A percentile compares a stretch with the other conserved stretches of the same genome.
phyloP scores from a whole-genome alignment of 108 stramenopile genomes.

The Skeletonema tropicum region DNA sequence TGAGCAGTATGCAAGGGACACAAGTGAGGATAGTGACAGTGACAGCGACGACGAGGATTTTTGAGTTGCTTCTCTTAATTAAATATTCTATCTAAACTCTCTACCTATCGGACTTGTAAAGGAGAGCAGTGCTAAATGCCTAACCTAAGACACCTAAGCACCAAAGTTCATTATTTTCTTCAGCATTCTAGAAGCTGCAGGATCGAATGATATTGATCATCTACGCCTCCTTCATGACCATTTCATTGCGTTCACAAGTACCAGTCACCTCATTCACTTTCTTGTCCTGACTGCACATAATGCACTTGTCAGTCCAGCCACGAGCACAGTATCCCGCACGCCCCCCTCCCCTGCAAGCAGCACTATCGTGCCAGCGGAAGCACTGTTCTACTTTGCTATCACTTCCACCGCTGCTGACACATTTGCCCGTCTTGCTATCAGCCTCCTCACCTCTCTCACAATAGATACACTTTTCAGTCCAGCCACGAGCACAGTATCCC shows the following conservation, averaged over 20 bases:
- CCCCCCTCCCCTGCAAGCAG: background rate
- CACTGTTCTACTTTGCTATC: conserved; percentile 17
- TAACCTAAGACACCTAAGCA: background rate
- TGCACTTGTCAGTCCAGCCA: conserved; percentile 10
- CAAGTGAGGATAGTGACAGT: conserved; percentile 46
- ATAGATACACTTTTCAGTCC: background rate
- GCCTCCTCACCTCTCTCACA: background rate
- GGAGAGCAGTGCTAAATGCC: background rate
- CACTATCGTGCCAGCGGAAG: conserved; percentile 40
- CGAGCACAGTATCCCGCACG: conserved; percentile 3
- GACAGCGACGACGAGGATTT: conserved; percentile 43
- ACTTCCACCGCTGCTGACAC: conserved; percentile 24
- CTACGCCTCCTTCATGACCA: background rate
- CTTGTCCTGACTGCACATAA: conserved; percentile 37
- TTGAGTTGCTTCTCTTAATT: background rate
- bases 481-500: background rate
- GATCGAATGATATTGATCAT: background rate
- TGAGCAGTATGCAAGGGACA: conserved; percentile 24
- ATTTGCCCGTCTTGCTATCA: background rate
- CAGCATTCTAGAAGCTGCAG: background rate
- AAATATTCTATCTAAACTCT: background rate
- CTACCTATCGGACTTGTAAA: background rate
- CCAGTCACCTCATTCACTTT: conserved; percentile 27
- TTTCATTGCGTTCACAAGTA: conserved; percentile 5
- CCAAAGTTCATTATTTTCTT: too few relatives aligned